These are phyloP conservation scores for Sphaerostilbella broomeana DNA, from an alignment of 2,329 filamentous ascomycete genomes.

Conservation along the genomic window DNA sequence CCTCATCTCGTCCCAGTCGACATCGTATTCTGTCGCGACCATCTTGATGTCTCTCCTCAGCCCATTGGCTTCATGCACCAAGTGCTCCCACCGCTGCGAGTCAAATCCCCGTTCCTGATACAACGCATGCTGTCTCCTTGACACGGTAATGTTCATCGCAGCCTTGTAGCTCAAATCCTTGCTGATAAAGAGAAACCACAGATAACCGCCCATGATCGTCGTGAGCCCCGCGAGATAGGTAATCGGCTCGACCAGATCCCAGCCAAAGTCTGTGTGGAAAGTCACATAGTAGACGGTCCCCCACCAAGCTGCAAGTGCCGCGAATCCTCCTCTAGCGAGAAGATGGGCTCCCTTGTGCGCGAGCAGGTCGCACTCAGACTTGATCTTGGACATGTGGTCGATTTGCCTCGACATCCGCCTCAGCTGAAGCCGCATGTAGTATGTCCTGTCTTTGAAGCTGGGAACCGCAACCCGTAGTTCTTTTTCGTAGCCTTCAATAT, in stretches of 20 bases:
- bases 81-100: slow-evolving; percentile 64
- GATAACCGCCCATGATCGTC: slow-evolving; percentile 80
- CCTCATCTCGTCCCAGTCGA: slow-evolving; percentile 74
- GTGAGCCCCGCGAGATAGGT: slow-evolving; percentile 84
- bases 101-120: slow-evolving; percentile 75
- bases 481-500: slow-evolving; percentile 60
- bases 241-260: slow-evolving; percentile 86
- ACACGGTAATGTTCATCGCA: slow-evolving; percentile 82
- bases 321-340: slow-evolving; percentile 74
- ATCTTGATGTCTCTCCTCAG: slow-evolving; percentile 72
- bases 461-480: slow-evolving; percentile 77
- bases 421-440: slow-evolving; percentile 74
- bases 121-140: slow-evolving; percentile 65
- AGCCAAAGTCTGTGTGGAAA: slow-evolving; percentile 70
- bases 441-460: slow-evolving; percentile 82
- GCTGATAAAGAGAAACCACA: slow-evolving; percentile 93
- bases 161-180: slow-evolving; percentile 80
- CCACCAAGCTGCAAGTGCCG: slow-evolving; percentile 70
- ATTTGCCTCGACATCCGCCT: slow-evolving; percentile 65
- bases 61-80: slow-evolving; percentile 74
- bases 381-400: slow-evolving; percentile 62
- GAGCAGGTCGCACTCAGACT: slow-evolving; percentile 71
- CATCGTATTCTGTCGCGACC: slow-evolving; percentile 80
- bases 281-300: slow-evolving; percentile 67
- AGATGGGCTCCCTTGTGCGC: slow-evolving; percentile 73